These are phyloP conservation scores for Diaporthe citri DNA, from an alignment of 2,329 filamentous ascomycete species.

Conservation along the genomic window DNA sequence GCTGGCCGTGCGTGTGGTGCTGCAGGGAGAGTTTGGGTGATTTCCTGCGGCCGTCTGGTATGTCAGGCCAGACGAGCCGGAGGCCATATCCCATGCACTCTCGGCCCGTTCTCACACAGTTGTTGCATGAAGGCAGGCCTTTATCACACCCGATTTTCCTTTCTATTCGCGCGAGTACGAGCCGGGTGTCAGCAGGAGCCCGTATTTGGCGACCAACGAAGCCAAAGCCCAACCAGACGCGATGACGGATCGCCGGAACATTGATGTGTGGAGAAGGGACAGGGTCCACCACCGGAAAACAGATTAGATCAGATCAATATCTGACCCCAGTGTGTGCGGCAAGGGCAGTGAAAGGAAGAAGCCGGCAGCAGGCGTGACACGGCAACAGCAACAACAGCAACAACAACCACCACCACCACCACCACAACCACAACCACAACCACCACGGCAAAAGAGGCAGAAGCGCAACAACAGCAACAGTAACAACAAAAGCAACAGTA, in stretches of 20 bases:
- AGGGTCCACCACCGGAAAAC: neutral
- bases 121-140: constrained; percentile 56
- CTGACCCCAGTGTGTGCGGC: constrained; percentile 4
- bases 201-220: constrained; percentile 11
- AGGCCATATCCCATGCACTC: constrained; percentile 59
- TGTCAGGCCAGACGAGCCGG: constrained; percentile 61
- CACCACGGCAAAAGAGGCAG: too few relatives aligned
- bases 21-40: constrained; percentile 38
- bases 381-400: neutral
- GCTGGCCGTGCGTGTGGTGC: constrained; percentile 36
- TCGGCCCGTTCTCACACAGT: constrained; percentile 57
- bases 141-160: constrained; percentile 63
- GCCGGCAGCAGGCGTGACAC: neutral
- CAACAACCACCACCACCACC: neutral
- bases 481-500: neutral
- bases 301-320: constrained; percentile 11
- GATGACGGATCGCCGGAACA: neutral
- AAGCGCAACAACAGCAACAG: neutral
- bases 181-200: constrained; percentile 14
- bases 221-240: constrained; percentile 6
- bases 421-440: neutral
- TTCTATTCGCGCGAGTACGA: constrained; percentile 47
- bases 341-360: neutral
- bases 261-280: neutral
- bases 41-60: constrained; percentile 57